Base-by-base conservation (phyloP, 352 stramenopile species). In the Pythium diclinum region DNA sequence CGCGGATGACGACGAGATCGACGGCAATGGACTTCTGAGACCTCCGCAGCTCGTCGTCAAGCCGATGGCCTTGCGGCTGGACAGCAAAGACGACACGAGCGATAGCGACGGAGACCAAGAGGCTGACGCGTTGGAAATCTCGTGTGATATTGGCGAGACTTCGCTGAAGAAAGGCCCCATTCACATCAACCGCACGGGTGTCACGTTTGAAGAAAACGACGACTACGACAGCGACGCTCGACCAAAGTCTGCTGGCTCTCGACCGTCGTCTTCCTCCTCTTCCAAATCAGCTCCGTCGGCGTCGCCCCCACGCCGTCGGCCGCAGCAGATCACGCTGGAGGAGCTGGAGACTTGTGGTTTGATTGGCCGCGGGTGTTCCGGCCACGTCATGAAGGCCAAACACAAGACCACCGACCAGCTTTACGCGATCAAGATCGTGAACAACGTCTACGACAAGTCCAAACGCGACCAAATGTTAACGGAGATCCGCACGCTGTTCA, bases 401-500 rank as follows among this genome's bases (percentile, higher is more conserved):
- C 80, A 91, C 61, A 71, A 52, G 25, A 55, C 57, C 33, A 77
- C 76, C 0, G 54, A 71, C 42, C 55, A 62, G 23, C 59, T 87
- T 16, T 91, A 84, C 54, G 82, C 79, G 10, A 73, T 89, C 65
- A 91, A 91, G 70, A 69, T 91, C 28, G 71, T 88, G 17, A 85
- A 82, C 49, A 91, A 91, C 63, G 79, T 92, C 23, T 81, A 90
- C 70, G 84, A 92, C 76, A 90, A 89, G 60, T 59, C 68, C 42
- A 88, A 89, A 55, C 78, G 82, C 33, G 72, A 91, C 52, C 84
- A 91, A 58, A 76, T 92, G 64, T 69, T 92, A 38, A 90, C 79
- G 21, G 84, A 92, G 71, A 91, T 92, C 63, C 79, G 82, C 52
- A 89, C 80, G 34, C 63, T 92, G 1, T 92, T 91, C 64, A 81